Conservation (phyloP, 495 filamentous ascomycete species). For the Daldinia grandis region DNA sequence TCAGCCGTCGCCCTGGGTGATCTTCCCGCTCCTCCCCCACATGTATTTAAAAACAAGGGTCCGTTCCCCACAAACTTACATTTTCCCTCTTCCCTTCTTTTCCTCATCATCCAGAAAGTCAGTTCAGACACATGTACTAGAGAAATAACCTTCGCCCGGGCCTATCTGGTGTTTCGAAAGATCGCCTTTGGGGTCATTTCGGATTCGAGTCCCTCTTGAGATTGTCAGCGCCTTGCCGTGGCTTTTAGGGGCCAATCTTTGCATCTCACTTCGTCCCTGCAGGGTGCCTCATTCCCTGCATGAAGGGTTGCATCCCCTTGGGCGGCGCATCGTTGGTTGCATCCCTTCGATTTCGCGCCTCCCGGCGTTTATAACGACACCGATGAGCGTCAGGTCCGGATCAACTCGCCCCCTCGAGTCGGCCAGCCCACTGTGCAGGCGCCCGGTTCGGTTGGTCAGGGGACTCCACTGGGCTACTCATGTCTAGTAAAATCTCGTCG, state of each 20-base stretch:
- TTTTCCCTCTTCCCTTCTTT: background rate
- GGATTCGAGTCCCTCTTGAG: background rate
- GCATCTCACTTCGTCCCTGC: constrained; percentile 7
- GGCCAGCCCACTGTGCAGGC: constrained; percentile 29
- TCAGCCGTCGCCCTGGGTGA: background rate
- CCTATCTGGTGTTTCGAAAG: background rate
- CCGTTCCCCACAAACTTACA: background rate
- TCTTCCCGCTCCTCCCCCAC: background rate
- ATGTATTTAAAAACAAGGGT: background rate
- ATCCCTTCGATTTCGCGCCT: background rate
- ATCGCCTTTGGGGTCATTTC: background rate
- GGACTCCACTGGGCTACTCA: constrained; percentile 19
- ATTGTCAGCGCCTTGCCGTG: background rate
- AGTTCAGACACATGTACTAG: background rate
- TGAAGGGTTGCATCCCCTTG: constrained; percentile 3
- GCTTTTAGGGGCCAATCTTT: constrained; percentile 24
- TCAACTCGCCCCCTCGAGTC: constrained; percentile 10
- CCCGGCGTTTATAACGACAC: constrained; percentile 2
- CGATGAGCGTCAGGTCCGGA: constrained; percentile 22
- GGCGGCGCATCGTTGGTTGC: constrained; percentile 2
- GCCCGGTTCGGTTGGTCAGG: constrained; percentile 35
- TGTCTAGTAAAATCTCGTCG: constrained; percentile 1
- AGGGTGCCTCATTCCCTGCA: constrained; percentile 20
- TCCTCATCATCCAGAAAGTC: constrained; percentile 1
- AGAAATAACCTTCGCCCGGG: background rate